These are phyloP conservation scores for Colletotrichum caudatum DNA, from an alignment of 2,329 filamentous ascomycete genomes.

Conservation along the genomic window DNA sequence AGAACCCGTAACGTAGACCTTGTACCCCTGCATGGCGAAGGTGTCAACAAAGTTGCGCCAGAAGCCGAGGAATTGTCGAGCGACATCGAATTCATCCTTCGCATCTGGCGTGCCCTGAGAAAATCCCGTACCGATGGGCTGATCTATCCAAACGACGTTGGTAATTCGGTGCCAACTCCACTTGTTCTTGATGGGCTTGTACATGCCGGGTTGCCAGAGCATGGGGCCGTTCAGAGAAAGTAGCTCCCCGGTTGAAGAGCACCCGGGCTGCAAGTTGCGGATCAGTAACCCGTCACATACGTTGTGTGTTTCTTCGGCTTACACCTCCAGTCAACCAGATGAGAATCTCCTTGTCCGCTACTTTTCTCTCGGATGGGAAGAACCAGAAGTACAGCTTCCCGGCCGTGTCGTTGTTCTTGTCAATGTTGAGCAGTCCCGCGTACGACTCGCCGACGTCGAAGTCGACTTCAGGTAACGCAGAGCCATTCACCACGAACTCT, in stretches of 20 bases:
- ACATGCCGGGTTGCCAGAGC: conserved; percentile 77
- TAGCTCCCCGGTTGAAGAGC: conserved; percentile 74
- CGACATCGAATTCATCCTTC: conserved; percentile 74
- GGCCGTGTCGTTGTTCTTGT: conserved; percentile 52
- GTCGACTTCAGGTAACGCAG: conserved; percentile 73
- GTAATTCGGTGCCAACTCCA: conserved; percentile 83
- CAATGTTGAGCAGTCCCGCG: conserved; percentile 71
- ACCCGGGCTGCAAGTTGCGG: conserved; percentile 59
- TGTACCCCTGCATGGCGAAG: conserved; percentile 74
- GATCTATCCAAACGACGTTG: conserved; percentile 82
- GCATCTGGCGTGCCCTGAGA: conserved; percentile 73
- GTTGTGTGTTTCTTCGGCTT: conserved; percentile 41
- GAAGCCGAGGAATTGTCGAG: conserved; percentile 80
- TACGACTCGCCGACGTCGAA: conserved; percentile 78
- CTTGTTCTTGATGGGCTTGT: conserved; percentile 71
- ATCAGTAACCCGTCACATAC: background rate
- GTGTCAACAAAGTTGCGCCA: conserved; percentile 82
- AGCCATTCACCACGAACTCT: conserved; percentile 75
- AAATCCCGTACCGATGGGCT: conserved; percentile 77
- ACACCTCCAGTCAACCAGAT: conserved; percentile 72
- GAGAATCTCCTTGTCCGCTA: conserved; percentile 67
- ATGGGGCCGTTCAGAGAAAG: conserved; percentile 84
- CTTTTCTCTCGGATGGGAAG: conserved; percentile 67
- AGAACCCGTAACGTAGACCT: conserved; percentile 80
- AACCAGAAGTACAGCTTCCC: conserved; percentile 76